phyloP scores from a whole-genome alignment of 257 asterid species.

The Nicotiana noctiflora region DNA sequence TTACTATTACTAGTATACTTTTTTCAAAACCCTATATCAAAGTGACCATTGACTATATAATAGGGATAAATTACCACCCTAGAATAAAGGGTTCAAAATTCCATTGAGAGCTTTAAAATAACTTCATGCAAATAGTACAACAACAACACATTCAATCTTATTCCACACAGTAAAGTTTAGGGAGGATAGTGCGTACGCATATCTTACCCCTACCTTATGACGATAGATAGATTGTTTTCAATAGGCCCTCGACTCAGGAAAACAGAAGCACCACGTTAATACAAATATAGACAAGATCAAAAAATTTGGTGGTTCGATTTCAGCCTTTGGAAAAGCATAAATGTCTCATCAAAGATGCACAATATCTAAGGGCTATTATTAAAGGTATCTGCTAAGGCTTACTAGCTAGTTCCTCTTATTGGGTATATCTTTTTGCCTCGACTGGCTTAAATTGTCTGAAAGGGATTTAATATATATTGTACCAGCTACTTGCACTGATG shows the following conservation, averaged over 20 bases:
- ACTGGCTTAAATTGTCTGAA: not conserved
- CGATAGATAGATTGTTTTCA: too few species aligned
- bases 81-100: slow-evolving; percentile 21
- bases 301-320: not conserved
- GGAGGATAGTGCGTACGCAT: too few species aligned
- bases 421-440: not conserved
- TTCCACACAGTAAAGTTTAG: too few species aligned
- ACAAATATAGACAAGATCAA: too few species aligned
- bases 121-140: not conserved
- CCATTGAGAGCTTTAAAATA: slow-evolving; percentile 12
- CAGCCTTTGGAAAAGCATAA: slow-evolving; percentile 11
- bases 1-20: not conserved
- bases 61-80: slow-evolving; percentile 6
- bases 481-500: not conserved
- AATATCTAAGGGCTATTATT: not conserved
- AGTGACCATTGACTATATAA: slow-evolving; percentile 2
- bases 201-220: too few species aligned
- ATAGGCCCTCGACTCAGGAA: too few species aligned
- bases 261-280: too few species aligned
- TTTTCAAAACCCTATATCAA: not conserved
- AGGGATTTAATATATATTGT: not conserved
- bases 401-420: not conserved
- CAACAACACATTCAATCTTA: too few species aligned
- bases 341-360: slow-evolving; percentile 13
- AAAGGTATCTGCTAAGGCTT: not conserved